Percentiles rank a stretch among this genome's conserved stretches.
These are phyloP conservation scores for Rosa chinensis DNA, from an alignment of 306 rosid species.

Conservation along the genomic window DNA sequence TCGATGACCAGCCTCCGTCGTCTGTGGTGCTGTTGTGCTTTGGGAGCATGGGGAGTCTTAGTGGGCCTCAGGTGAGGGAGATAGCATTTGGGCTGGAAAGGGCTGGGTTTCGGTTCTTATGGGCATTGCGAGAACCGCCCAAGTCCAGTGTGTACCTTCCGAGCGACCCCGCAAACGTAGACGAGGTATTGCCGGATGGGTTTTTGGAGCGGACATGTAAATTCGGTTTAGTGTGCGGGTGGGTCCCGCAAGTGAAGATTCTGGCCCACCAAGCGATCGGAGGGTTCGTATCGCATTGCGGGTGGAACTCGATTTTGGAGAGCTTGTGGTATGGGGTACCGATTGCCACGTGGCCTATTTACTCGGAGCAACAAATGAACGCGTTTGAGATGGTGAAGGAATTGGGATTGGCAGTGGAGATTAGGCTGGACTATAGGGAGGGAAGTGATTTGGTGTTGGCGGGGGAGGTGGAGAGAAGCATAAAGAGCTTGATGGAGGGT, in stretches of 20 bases:
- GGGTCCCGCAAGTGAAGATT: constrained; percentile 52
- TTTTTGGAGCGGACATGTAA: constrained; percentile 40
- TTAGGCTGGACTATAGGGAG: constrained; percentile 46
- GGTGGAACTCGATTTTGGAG: constrained; percentile 68
- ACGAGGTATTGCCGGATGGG: constrained; percentile 32
- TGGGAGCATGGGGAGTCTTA: constrained; percentile 41
- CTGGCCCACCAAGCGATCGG: constrained; percentile 45
- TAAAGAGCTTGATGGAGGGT: constrained; percentile 34
- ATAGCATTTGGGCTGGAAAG: constrained; percentile 40
- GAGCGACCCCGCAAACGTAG: background rate
- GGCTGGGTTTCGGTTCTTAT: constrained; percentile 36
- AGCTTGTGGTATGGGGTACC: constrained; percentile 62
- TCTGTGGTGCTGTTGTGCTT: constrained; percentile 46
- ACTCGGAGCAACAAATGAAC: constrained; percentile 55
- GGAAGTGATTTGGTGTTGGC: constrained; percentile 40
- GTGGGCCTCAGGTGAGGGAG: constrained; percentile 30
- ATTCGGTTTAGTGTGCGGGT: constrained; percentile 50
- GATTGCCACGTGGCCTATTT: constrained; percentile 65
- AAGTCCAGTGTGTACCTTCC: constrained; percentile 34
- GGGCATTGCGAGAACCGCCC: constrained; percentile 51
- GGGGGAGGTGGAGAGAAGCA: constrained; percentile 35
- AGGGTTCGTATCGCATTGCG: constrained; percentile 64
- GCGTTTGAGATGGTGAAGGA: constrained; percentile 66
- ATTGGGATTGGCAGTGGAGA: constrained; percentile 53
- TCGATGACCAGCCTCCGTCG: constrained; percentile 30